phyloP scores from a whole-genome alignment of 345 rosid species.

The Xanthoceras sorbifolium region DNA sequence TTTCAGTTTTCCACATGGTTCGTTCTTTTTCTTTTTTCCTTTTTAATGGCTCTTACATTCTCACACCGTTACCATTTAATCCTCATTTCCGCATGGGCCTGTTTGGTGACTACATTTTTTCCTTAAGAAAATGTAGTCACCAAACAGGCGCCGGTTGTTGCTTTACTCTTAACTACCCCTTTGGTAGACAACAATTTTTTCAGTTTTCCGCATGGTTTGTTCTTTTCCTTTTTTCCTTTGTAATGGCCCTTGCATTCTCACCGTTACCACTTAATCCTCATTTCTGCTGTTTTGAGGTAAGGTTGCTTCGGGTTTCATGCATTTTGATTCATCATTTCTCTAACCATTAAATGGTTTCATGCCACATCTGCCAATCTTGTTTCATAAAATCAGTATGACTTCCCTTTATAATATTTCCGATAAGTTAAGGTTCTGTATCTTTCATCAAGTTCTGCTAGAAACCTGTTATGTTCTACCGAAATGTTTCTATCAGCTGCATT shows the following conservation, averaged over 20 bases:
- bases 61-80: no score
- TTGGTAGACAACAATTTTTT: not conserved
- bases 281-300: not conserved
- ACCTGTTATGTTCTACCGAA: not conserved
- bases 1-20: slow-evolving; percentile 16
- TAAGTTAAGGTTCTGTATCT: not conserved
- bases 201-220: slow-evolving; percentile 16
- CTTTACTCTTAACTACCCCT: not conserved
- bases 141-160: slow-evolving; percentile 9
- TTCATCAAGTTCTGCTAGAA: not conserved
- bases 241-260: not conserved
- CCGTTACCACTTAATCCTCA: not conserved
- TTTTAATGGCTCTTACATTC: no score
- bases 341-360: not conserved
- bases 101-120: no score
- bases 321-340: not conserved
- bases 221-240: no score
- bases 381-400: not conserved
- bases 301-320: not conserved
- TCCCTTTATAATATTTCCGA: not conserved
- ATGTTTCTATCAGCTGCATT: not conserved
- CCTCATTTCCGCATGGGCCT: no score
- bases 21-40: no score
- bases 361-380: not conserved
- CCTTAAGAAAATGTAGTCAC: slow-evolving; percentile 2